Evolutionary conservation across 305 asterid genomes (phyloP), one percentile per base, ranked within the genome.

Genomic region (Fraxinus floribunda): DNA sequence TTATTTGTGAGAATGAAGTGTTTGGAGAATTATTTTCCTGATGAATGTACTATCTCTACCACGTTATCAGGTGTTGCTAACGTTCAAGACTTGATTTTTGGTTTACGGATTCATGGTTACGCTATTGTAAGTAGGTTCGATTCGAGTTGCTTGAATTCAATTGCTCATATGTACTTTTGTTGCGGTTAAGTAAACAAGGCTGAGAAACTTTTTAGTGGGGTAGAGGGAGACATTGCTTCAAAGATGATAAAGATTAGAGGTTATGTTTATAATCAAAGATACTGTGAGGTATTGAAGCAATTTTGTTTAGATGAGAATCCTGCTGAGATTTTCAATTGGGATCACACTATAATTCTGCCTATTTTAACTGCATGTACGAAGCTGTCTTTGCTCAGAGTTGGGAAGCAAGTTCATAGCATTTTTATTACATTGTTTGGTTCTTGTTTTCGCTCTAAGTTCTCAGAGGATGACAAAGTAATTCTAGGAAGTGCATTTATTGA

Each of bases 331-430:
- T 76, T 88, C 13, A 66, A 34, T 36, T 57, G 71, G 70, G 91
- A 88, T 81, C 75, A 73, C 34, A 84, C 86, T 10, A 73, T 84
- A 18, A 80, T 88, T 26, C 85, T 85, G 79, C 89, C 89, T 57
- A 76, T 88, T 60, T 22, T 88, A 76, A 55, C 87, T 52, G 79
- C 84, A 1, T 88, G 89, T 32, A 30, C 89, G 30, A 88, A 85
- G 80, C 78, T 86, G 68, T 81, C 81, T 80, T 81, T 81, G 64
- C 82, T 86, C 46, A 72, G 72, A 78, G 86, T 80, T 71, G 91
- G 89, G 77, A 86, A 86, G 88, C 89, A 86, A 68, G 78, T 88
- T 49, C 91, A 88, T 35, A 86, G 89, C 35, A 83, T 88, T 41
- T 39, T 84, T 70, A 85, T 83, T 71, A 75, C 83, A 29, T 66